phyloP scores from a whole-genome alignment of 345 rosid genomes.

The Eucalyptus sp. region DNA sequence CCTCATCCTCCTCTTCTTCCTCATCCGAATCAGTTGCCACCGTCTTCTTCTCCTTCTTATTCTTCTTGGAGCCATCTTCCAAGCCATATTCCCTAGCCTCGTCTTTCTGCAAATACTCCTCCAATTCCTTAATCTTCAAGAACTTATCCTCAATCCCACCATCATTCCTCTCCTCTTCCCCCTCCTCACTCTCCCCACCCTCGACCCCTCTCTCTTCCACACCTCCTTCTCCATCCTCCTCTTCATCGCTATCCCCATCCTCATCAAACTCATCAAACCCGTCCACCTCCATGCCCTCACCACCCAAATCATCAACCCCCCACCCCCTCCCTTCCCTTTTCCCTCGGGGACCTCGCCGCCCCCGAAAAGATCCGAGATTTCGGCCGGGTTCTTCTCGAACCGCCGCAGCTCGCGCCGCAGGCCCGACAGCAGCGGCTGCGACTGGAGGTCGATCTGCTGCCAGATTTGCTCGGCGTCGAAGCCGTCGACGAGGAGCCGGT shows the following conservation, averaged over 20 bases:
- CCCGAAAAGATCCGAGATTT: conserved; percentile 18
- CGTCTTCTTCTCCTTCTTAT: conserved; percentile 4
- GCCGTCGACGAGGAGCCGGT: conserved; percentile 55
- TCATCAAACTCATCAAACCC: conserved; percentile 17
- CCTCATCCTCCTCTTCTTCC: conserved; percentile 17
- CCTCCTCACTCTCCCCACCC: conserved; percentile 1
- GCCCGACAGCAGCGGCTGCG: conserved; percentile 43
- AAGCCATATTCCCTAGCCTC: conserved; percentile 73
- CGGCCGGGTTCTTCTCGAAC: conserved; percentile 49
- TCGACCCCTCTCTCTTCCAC: conserved; percentile 1
- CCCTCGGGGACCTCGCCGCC: neutral
- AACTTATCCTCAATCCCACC: conserved; percentile 71
- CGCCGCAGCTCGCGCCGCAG: conserved; percentile 45
- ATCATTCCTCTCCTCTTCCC: neutral
- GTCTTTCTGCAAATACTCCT: conserved; percentile 57
- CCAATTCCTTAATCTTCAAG: conserved; percentile 72
- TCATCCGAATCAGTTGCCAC: conserved; percentile 7
- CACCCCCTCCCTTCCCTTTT: neutral
- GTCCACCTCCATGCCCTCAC: conserved; percentile 14
- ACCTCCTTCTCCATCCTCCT: neutral
- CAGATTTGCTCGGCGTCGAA: conserved; percentile 92
- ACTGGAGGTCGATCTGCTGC: conserved; percentile 86
- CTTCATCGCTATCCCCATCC: conserved; percentile 5
- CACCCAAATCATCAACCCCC: conserved; percentile 15
- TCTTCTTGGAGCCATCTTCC: conserved; percentile 23